phyloP scores from a whole-genome alignment of 2,329 filamentous ascomycete species.

The Colletotrichum sp. region DNA sequence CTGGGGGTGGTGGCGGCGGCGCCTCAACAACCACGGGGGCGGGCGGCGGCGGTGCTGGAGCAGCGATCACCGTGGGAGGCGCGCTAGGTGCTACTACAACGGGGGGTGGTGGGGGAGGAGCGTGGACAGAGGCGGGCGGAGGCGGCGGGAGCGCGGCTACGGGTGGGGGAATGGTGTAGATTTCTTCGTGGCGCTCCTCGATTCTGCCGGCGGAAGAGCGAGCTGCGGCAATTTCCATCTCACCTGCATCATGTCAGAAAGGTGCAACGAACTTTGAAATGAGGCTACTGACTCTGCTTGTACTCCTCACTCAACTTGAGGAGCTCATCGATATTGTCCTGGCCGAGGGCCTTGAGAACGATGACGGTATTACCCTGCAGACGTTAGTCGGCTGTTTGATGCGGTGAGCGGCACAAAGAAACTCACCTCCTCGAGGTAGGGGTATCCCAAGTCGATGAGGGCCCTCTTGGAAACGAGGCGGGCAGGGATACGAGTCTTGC shows the following conservation, averaged over 20 bases:
- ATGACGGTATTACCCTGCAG: constrained; percentile 78
- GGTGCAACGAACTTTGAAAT: neutral
- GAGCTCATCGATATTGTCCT: constrained; percentile 90
- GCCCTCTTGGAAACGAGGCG: constrained; percentile 81
- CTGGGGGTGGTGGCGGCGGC: constrained; percentile 32
- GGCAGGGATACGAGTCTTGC: constrained; percentile 87
- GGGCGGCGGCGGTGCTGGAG: constrained; percentile 26
- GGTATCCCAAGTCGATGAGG: constrained; percentile 84
- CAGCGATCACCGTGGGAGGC: constrained; percentile 29
- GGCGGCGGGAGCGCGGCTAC: constrained; percentile 27
- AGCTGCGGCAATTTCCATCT: constrained; percentile 48
- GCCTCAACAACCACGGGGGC: constrained; percentile 38
- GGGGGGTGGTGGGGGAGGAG: constrained; percentile 18
- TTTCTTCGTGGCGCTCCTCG: constrained; percentile 53
- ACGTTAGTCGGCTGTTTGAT: constrained; percentile 1
- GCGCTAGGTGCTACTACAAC: constrained; percentile 31
- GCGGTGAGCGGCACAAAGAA: constrained; percentile 3
- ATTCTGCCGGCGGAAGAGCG: constrained; percentile 53
- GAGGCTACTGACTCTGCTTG: constrained; percentile 54
- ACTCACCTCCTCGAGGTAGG: constrained; percentile 82
- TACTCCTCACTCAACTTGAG: constrained; percentile 84
- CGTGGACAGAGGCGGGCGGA: constrained; percentile 26
- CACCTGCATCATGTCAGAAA: constrained; percentile 34
- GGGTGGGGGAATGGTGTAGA: constrained; percentile 37
- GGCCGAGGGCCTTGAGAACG: constrained; percentile 83